Evolutionary conservation across 1,284 basidiomycete species (phyloP), one percentile per base, ranked within the genome.

Genomic region (Abortiporus biennis): DNA sequence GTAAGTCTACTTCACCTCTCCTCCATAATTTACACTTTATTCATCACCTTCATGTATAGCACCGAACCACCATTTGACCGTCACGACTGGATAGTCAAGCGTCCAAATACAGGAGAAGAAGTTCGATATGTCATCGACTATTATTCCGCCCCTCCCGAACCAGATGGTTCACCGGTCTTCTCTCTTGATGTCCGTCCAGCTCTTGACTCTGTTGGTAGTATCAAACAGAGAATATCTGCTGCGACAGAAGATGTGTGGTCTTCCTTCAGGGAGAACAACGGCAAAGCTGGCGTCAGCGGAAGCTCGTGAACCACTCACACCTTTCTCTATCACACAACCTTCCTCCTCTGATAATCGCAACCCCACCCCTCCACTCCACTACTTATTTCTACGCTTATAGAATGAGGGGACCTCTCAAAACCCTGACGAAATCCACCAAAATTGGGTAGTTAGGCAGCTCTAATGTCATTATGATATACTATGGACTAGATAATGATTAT

Each of bases 111-210:
- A 4, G 80, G 80, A 35, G 78, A 84, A 57, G 81, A 87, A 61
- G 83, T 92, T 38, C 87, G 92, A 58, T 96, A 97, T 64, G 86
- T 97, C 33, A 97, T 97, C 55, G 93, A 97, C 69, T 97, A 97
- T 66, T 97, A 97, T 64, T 86, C 87, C 39, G 91, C 89, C 0
- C 86, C 90, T 2, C 78, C 82, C 1, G 83, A 93, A 47, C 72
- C 78, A 21, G 84, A 94, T 51, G 93, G 92, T 12, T 87, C 85
- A 40, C 92, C 92, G 20, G 90, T 92, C 11, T 96, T 96, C 64
- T 85, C 84, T 4, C 74, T 96, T 23, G 94, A 97, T 58, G 93
- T 96, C 6, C 80, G 92, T 15, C 92, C 92, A 0, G 92, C 92
- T 0, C 63, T 95, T 38, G 92, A 95, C 62, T 87, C 71, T 54